These are phyloP conservation scores for Fusarium ambrosium DNA, from an alignment of 2,329 filamentous ascomycete species.

Conservation along the genomic window DNA sequence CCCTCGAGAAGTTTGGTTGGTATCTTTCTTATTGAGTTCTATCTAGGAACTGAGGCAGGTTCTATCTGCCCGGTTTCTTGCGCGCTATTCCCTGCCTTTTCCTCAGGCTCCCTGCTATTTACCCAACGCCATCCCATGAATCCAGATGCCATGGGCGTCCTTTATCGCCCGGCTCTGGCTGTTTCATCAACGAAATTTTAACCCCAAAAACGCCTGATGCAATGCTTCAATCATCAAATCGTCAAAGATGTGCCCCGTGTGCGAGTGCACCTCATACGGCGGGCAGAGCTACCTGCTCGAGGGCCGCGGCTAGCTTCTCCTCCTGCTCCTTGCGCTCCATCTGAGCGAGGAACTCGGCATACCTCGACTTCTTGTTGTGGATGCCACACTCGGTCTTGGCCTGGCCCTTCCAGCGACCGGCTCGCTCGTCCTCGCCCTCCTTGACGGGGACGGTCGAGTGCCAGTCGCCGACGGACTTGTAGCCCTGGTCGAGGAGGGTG, in stretches of 20 bases:
- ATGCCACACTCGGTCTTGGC: slow-evolving; percentile 98
- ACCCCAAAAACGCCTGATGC: slow-evolving; percentile 45
- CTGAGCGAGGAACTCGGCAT: slow-evolving; percentile 85
- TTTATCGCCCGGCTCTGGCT: slow-evolving; percentile 21
- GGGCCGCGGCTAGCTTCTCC: slow-evolving; percentile 49
- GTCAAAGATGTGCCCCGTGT: slow-evolving; percentile 38
- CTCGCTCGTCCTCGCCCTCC: slow-evolving; percentile 94
- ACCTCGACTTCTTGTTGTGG: slow-evolving; percentile 96
- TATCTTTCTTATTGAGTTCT: slow-evolving; percentile 29
- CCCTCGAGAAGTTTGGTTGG: slow-evolving; percentile 7
- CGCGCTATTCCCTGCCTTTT: slow-evolving; percentile 28
- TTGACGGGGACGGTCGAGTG: slow-evolving; percentile 93
- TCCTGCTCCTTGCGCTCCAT: slow-evolving; percentile 77
- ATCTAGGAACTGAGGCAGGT: slow-evolving; percentile 29
- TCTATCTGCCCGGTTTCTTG: slow-evolving; percentile 23
- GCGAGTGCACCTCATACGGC: slow-evolving; percentile 45
- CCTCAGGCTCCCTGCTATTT: slow-evolving; percentile 24
- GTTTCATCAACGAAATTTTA: slow-evolving; percentile 28
- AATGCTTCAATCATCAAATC: slow-evolving; percentile 49
- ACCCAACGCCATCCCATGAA: slow-evolving; percentile 43
- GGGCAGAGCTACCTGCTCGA: slow-evolving; percentile 46
- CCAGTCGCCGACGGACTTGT: slow-evolving; percentile 98
- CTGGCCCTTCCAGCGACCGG: slow-evolving; percentile 96
- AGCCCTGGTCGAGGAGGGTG: slow-evolving; percentile 88
- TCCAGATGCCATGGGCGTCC: slow-evolving; percentile 21